These are phyloP conservation scores for Termitomyces sp. DNA, from an alignment of 768 basidiomycete genomes.

Conservation along the genomic window DNA sequence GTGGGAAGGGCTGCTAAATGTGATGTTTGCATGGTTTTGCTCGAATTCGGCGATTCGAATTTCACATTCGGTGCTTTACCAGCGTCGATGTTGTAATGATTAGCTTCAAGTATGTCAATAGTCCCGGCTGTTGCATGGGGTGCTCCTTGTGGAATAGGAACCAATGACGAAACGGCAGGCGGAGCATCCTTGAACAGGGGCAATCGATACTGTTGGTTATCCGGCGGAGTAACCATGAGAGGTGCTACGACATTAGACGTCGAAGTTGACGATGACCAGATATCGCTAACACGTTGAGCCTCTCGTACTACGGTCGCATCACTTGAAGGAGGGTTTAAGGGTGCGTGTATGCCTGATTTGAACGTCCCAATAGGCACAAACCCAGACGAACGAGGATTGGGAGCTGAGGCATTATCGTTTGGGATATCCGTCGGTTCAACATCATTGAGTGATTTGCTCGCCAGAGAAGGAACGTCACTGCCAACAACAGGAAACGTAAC, in stretches of 20 bases:
- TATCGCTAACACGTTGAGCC: constrained; percentile 31
- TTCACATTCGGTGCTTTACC: constrained; percentile 10
- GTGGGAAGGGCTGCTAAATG: constrained; percentile 26
- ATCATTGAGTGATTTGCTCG: neutral
- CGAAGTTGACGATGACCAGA: constrained; percentile 27
- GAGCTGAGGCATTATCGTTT: constrained; percentile 29
- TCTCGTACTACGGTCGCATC: constrained; percentile 31
- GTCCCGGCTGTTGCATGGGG: constrained; percentile 22
- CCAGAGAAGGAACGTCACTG: constrained; percentile 1
- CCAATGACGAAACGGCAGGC: constrained; percentile 19
- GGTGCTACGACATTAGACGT: neutral
- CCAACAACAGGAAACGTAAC: neutral
- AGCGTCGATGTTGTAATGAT: constrained; percentile 17
- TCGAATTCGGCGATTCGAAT: constrained; percentile 4
- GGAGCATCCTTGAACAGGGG: constrained; percentile 5
- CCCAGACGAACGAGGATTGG: constrained; percentile 73
- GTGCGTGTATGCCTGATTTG: constrained; percentile 34
- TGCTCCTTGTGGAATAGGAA: constrained; percentile 17
- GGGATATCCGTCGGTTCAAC: neutral
- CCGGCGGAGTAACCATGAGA: neutral
- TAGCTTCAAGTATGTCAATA: constrained; percentile 9
- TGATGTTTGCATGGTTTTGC: constrained; percentile 16
- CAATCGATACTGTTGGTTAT: neutral
- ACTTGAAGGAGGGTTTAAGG: constrained; percentile 15
- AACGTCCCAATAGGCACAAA: constrained; percentile 63